phyloP scores from a whole-genome alignment of 129 eudicot species.

The Artemisia argyi region DNA sequence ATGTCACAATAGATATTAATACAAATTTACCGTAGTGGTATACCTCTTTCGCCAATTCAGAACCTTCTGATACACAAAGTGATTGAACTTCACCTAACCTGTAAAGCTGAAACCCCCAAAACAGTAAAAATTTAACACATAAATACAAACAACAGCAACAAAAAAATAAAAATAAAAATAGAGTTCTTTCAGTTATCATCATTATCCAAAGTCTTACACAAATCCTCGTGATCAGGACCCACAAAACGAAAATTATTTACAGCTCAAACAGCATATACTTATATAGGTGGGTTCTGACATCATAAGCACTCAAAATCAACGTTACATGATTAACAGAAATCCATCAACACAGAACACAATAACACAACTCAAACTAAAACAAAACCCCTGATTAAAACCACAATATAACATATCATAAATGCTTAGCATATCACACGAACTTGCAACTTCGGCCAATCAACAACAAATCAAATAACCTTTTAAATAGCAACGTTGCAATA shows the following conservation, averaged over 20 bases:
- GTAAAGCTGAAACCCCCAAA: too few species aligned
- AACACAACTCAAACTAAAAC: conserved; percentile 8
- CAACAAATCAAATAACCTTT: too few species aligned
- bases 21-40: background rate
- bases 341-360: background rate
- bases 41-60: conserved; percentile 69
- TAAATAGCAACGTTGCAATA: too few species aligned
- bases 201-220: background rate
- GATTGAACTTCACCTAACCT: too few species aligned
- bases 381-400: conserved; percentile 3
- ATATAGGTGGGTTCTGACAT: conserved; percentile 32
- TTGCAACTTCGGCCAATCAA: too few species aligned
- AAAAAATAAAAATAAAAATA: background rate
- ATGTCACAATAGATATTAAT: too few species aligned
- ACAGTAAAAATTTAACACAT: too few species aligned
- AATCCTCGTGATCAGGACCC: too few species aligned
- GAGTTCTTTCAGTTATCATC: too few species aligned
- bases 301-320: conserved; percentile 17
- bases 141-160: too few species aligned
- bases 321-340: conserved; percentile 12
- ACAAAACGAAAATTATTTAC: conserved; percentile 16
- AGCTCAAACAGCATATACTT: conserved; percentile 25
- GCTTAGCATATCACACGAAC: background rate
- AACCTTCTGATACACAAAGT: too few species aligned
- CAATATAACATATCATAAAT: conserved; percentile 1